Conservation (phyloP, 371 early-diverging fungal species). For the Nosema granulosis region DNA sequence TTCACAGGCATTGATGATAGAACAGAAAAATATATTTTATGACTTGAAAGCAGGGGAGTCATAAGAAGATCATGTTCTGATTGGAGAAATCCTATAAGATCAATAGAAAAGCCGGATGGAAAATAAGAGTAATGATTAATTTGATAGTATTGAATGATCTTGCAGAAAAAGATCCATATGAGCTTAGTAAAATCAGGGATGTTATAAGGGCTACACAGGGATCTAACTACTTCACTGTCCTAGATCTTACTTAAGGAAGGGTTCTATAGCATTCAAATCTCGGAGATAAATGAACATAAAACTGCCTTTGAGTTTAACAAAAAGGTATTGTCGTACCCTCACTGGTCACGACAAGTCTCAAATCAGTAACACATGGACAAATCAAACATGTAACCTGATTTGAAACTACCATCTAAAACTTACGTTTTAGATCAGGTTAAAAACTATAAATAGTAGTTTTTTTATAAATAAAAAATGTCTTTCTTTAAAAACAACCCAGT, state of each 20-base stretch:
- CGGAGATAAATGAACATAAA: slow-evolving; percentile 31
- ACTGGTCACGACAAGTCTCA: too few species aligned
- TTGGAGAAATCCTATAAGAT: neutral
- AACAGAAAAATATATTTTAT: neutral
- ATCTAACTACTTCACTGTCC: neutral
- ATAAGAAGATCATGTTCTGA: neutral
- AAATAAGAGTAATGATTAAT: too few species aligned
- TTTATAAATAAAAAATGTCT: too few species aligned
- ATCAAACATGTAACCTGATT: too few species aligned
- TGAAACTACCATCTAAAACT: too few species aligned
- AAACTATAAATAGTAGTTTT: too few species aligned
- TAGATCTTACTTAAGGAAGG: neutral
- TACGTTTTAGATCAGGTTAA: too few species aligned
- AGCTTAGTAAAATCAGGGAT: neutral
- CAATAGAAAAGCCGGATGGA: neutral
- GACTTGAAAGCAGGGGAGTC: neutral
- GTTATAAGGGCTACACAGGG: neutral
- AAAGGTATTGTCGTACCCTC: too few species aligned
- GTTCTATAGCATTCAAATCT: slow-evolving; percentile 25
- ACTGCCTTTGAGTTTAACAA: slow-evolving; percentile 46
- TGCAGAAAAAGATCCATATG: neutral
- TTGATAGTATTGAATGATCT: neutral
- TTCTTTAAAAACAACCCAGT: too few species aligned
- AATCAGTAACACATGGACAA: too few species aligned
- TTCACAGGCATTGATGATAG: neutral